Evolutionary conservation across 768 basidiomycete species (phyloP), one percentile per base, ranked within the genome.

Genomic region (Roridomyces roridus): DNA sequence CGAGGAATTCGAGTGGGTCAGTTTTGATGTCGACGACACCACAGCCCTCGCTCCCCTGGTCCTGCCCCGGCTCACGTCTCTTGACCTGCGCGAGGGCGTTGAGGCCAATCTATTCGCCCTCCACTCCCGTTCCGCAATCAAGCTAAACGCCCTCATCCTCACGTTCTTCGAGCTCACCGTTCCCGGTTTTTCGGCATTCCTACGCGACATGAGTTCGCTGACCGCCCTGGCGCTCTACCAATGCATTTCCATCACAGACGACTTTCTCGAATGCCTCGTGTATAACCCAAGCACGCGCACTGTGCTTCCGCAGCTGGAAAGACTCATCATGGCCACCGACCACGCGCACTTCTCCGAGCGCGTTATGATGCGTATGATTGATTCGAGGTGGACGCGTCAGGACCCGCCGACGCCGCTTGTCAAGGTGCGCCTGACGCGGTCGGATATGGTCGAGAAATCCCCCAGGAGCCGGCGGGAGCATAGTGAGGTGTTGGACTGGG

Each of bases 311-410:
- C 39, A 9, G 1, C 28, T 46, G 10, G 45, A 24, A 36, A 10
- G 20, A 6, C 39, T 55, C 28, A 10, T 35, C 1, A 1, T 54
- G 4, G 14, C 4, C 15, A 1, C 12, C 44, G 0, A n/a, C 18
- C 26, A 21, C 7, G 35, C 26, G 4, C 14, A 39, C 10, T 54
- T 54, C 14, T 44, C 34, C 28, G 52, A 37, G 35, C 1, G 7
- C n/a, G 14, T 12, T 7, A 21, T 54, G 52, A 15, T 54, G 25
- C 25, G 36, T 9, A 54, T 54, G 52, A 10, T 54, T 6, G 44
- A 39, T 14, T 54, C 52, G 15, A 43, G 52, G 14, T 54, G 52
- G 52, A n/a, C n/a, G n/a, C n/a, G n/a, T n/a, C n/a, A n/a, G n/a
- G n/a, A n/a, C n/a, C n/a, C n/a, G n/a, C n/a, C n/a, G n/a, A n/a